Evolutionary conservation across 202 grass and related monocot species (phyloP), one percentile per base, ranked within the genome.

Genomic region (Carex arenaria): DNA sequence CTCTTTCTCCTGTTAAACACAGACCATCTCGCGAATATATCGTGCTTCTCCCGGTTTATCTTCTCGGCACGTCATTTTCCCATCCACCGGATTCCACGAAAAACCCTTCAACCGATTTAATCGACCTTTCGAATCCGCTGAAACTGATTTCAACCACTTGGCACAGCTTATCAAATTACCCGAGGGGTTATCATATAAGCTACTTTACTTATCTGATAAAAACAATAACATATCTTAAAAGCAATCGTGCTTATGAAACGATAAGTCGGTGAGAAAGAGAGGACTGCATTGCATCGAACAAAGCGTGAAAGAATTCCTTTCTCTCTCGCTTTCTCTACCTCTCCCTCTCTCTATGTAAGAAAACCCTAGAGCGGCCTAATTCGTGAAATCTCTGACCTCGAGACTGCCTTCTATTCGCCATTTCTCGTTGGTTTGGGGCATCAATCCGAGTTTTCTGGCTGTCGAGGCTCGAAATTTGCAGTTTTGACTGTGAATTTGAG

Each of bases 221-320:
- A 0, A 0, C 0, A 0, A 0, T 0, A 0, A 0, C 12, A 0
- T 91, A 63, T 91, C 28, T 76, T 9, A 91, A 83, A 88, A 1
- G 72, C 0, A 0, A 0, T 0, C 0, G 0, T 0, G 0, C 74
- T 2, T 95, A 89, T 95, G 89, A 67, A 0, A 1, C 78, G 89
- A 95, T 95, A 93, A 88, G 91, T 80, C 72, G 61, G 77, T 93
- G 92, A 81, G 70, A 78, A 86, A 78, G 89, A 90, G 90, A 90
- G 89, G 95, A 91, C 92, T 93, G 93, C 90, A 93, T 89, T 93
- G 92, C 95, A 98, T 98, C 90, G 91, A 93, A 87, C 92, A 98
- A 98, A 98, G 92, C 85, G 89, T 87, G 87, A 71, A 81, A 87
- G 90, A 92, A 82, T 89, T 88, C 89, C 95, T 91, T 84, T 82